Percentiles rank a stretch among this genome's conserved stretches.
phyloP scores from a whole-genome alignment of 2,329 filamentous ascomycete genomes.

The Exophiala sp. region DNA sequence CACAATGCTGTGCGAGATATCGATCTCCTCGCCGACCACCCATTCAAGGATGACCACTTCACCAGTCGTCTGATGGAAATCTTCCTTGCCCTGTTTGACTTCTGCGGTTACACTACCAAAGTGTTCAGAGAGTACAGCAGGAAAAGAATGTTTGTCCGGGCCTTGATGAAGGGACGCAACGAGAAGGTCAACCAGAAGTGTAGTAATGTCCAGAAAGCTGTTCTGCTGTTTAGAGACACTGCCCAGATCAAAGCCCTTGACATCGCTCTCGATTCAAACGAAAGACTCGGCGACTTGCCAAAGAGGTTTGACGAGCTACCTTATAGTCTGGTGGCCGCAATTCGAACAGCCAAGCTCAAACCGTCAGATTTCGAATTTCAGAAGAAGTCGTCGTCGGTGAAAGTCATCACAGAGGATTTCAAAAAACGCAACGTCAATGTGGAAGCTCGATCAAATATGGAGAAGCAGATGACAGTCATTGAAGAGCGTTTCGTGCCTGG shows the following conservation, averaged over 20 bases:
- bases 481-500: background rate
- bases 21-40: background rate
- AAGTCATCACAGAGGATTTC: no score
- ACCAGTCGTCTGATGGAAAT: background rate
- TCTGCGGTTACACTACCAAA: background rate
- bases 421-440: no score
- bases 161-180: background rate
- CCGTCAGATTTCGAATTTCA: no score
- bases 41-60: background rate
- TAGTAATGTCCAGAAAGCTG: background rate
- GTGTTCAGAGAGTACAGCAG: background rate
- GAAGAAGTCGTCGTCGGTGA: no score
- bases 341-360: no score
- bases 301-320: no score
- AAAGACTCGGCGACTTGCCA: background rate
- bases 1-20: no score
- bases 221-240: background rate
- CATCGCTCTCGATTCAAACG: background rate
- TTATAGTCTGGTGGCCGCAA: no score
- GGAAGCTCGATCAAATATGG: no score
- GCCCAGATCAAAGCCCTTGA: background rate
- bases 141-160: no score
- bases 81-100: background rate
- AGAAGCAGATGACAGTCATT: no score
- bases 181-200: background rate